Conservation (phyloP, 176 grass and related monocot species). For the Carex scoparia region DNA sequence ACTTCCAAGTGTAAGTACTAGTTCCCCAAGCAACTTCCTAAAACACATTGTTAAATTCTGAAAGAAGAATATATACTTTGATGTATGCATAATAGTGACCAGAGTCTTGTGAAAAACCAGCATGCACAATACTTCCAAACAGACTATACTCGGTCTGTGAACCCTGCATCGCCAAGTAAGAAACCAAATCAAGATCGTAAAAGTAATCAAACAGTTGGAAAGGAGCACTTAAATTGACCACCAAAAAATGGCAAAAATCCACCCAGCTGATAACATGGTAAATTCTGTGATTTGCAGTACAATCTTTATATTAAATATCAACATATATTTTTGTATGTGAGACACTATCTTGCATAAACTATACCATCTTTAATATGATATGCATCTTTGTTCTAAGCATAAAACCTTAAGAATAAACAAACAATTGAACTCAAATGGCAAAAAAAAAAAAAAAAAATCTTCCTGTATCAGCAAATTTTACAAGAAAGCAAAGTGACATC, state of each 20-base stretch:
- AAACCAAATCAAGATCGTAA: slow-evolving; percentile 9
- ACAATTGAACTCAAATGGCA: not conserved
- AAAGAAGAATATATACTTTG: slow-evolving; percentile 45
- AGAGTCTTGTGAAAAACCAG: slow-evolving; percentile 78
- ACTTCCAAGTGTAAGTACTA: not conserved
- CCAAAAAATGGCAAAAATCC: not conserved
- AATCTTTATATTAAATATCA: not conserved
- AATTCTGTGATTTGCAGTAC: not conserved
- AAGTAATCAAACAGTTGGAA: not conserved
- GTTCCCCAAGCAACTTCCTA: not conserved
- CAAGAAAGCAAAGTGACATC: not conserved
- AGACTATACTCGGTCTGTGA: slow-evolving; percentile 67
- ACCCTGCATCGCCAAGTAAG: slow-evolving; percentile 44
- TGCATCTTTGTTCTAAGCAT: not conserved
- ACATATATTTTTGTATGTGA: not conserved
- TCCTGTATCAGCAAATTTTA: not conserved
- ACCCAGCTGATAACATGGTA: not conserved
- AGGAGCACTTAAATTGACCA: not conserved
- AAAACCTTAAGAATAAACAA: not conserved
- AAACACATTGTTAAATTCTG: not conserved
- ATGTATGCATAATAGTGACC: slow-evolving; percentile 99
- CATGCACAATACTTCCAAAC: slow-evolving; percentile 88
- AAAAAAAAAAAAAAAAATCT: not conserved
- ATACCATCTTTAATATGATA: not conserved
- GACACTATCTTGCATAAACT: not conserved